phyloP scores from a whole-genome alignment of 495 filamentous ascomycete species.

The Amphirosellinia nigrospora region DNA sequence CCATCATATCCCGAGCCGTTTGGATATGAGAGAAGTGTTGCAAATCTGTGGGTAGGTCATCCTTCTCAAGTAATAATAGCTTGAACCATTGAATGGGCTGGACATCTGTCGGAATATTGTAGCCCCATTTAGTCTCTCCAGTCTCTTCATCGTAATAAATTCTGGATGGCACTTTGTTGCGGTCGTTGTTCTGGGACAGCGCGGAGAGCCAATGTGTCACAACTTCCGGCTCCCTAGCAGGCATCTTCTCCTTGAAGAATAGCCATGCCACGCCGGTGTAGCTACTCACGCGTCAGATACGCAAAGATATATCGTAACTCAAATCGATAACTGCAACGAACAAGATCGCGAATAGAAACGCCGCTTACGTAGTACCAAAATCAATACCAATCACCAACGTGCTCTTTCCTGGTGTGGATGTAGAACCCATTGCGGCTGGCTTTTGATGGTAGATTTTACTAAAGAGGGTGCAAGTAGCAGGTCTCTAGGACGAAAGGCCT shows the following conservation, averaged over 20 bases:
- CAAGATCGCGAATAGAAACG: too few relatives aligned
- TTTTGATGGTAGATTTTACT: too few relatives aligned
- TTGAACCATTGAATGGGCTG: constrained; percentile 42
- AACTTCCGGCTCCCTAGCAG: neutral
- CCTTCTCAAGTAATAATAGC: constrained; percentile 33
- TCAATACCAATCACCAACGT: constrained; percentile 30
- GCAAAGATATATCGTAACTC: too few relatives aligned
- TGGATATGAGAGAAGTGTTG: constrained; percentile 13
- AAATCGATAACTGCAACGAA: too few relatives aligned
- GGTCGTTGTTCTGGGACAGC: constrained; percentile 30
- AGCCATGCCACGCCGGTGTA: constrained; percentile 29
- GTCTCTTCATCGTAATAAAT: neutral
- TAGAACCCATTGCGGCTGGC: too few relatives aligned
- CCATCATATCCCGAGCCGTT: constrained; percentile 5
- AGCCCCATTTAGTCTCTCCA: constrained; percentile 31
- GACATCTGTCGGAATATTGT: constrained; percentile 28
- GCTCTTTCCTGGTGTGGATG: neutral
- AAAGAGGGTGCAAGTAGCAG: too few relatives aligned
- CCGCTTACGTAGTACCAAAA: constrained; percentile 36
- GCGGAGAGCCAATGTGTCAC: constrained; percentile 10
- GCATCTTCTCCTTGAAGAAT: neutral
- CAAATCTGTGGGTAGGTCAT: constrained; percentile 31
- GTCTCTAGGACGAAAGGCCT: too few relatives aligned
- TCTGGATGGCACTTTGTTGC: constrained; percentile 27
- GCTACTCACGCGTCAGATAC: constrained; percentile 1